Conservation (phyloP, 2,329 filamentous ascomycete species). For the Tolypocladium tundrense region DNA sequence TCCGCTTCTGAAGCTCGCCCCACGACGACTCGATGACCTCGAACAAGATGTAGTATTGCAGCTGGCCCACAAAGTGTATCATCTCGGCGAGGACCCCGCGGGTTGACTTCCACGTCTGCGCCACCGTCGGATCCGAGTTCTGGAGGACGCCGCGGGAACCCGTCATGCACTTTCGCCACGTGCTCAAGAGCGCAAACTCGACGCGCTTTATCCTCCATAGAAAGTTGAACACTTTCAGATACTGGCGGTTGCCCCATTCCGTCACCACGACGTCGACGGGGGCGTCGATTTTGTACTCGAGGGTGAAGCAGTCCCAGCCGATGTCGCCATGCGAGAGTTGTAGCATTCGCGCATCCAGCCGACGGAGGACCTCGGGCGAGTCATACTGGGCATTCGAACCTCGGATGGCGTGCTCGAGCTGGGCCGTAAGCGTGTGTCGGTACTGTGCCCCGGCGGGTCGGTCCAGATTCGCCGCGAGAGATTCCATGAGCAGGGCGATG, state of each 20-base stretch:
- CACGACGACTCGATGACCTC: constrained; percentile 96
- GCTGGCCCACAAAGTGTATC: constrained; percentile 94
- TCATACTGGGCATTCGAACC: constrained; percentile 97
- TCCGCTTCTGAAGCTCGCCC: constrained; percentile 76
- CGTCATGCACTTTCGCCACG: constrained; percentile 94
- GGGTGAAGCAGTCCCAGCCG: constrained; percentile 97
- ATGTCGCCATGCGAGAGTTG: constrained; percentile 95
- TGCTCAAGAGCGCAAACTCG: constrained; percentile 82
- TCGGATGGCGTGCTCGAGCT: constrained; percentile 92
- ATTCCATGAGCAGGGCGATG: constrained; percentile 94
- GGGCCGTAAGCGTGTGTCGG: constrained; percentile 91
- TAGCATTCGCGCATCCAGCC: constrained; percentile 95
- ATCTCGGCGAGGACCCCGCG: constrained; percentile 88
- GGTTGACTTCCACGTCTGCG: constrained; percentile 79
- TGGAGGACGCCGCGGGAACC: constrained; percentile 85
- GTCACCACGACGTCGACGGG: constrained; percentile 96
- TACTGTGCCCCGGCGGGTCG: constrained; percentile 95
- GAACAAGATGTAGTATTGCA: constrained; percentile 98
- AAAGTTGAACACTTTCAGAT: constrained; percentile 98
- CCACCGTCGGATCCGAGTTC: constrained; percentile 57
- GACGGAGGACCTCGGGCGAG: constrained; percentile 77
- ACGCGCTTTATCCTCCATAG: constrained; percentile 97
- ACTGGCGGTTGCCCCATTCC: constrained; percentile 89
- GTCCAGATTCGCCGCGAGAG: constrained; percentile 82
- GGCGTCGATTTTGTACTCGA: constrained; percentile 96